Conservation (phyloP, 2,329 filamentous ascomycete genomes). For the Cytospora paraplurivora region DNA sequence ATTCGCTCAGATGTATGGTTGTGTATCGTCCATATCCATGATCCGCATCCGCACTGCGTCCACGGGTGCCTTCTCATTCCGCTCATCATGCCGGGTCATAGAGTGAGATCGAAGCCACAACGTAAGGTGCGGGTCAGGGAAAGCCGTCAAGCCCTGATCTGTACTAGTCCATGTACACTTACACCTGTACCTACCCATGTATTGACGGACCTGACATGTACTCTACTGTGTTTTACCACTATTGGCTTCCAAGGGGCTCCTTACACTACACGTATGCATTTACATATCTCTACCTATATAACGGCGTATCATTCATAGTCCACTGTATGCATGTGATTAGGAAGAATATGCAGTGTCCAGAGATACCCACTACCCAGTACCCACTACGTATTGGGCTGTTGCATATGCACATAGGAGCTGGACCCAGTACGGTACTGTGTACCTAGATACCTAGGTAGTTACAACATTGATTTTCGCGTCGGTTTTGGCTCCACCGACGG, state of each 20-base stretch:
- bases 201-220: too few relatives aligned
- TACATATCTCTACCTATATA: background rate
- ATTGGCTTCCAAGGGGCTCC: too few relatives aligned
- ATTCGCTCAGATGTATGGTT: too few relatives aligned
- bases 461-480: background rate
- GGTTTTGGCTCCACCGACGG: background rate
- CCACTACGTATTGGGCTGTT: background rate
- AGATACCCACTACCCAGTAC: background rate
- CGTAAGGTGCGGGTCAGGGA: constrained; percentile 17
- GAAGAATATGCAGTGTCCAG: too few relatives aligned
- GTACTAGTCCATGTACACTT: background rate
- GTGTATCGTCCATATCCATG: too few relatives aligned
- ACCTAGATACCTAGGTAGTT: background rate
- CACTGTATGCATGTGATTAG: too few relatives aligned
- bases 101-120: constrained; percentile 13
- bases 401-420: background rate
- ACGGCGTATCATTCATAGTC: too few relatives aligned
- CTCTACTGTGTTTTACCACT: background rate
- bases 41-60: too few relatives aligned
- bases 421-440: background rate
- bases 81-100: constrained; percentile 1
- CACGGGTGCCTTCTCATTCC: constrained; percentile 3
- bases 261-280: background rate
- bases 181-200: background rate
- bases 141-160: background rate